Evolutionary conservation across 2,329 filamentous ascomycete genomes (phyloP).

Genomic region (Raffaelea deltoideospora): DNA sequence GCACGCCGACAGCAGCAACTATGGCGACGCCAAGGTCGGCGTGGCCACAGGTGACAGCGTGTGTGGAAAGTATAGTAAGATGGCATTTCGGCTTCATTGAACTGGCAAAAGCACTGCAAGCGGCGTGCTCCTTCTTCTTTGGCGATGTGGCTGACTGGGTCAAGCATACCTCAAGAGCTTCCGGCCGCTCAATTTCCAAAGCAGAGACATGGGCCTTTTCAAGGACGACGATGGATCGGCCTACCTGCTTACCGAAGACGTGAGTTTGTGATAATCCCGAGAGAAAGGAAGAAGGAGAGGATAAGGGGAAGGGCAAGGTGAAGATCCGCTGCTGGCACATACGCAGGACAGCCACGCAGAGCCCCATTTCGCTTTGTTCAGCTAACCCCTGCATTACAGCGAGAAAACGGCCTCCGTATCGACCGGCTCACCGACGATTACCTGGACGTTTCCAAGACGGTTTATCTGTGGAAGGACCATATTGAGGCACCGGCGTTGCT

Average conservation of each 20-base stretch:
- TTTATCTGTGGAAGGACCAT: slow-evolving; percentile 17
- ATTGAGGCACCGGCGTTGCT: slow-evolving; percentile 37
- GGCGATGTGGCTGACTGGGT: background rate
- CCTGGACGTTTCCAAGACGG: slow-evolving; percentile 7
- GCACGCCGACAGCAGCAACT: slow-evolving; percentile 45
- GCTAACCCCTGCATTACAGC: too few relatives aligned
- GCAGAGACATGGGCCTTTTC: slow-evolving; percentile 40
- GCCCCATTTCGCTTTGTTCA: background rate
- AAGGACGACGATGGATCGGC: slow-evolving; percentile 45
- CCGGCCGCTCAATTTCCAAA: slow-evolving; percentile 14
- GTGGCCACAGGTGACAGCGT: slow-evolving; percentile 29
- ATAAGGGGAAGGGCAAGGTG: background rate
- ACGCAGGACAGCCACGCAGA: too few relatives aligned
- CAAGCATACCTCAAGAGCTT: slow-evolving; percentile 18
- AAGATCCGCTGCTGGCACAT: too few relatives aligned
- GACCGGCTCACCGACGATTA: slow-evolving; percentile 11
- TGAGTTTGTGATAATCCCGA: too few relatives aligned
- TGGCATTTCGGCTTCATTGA: too few relatives aligned
- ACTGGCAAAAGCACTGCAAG: background rate
- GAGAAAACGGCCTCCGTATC: slow-evolving; percentile 11
- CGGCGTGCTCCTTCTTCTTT: background rate
- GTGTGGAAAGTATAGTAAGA: slow-evolving; percentile 40
- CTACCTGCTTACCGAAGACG: slow-evolving; percentile 49
- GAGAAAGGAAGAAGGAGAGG: too few relatives aligned
- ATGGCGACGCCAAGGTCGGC: slow-evolving; percentile 12